phyloP scores from a whole-genome alignment of 2,329 filamentous ascomycete genomes.

The Uncinocarpus reesii region DNA sequence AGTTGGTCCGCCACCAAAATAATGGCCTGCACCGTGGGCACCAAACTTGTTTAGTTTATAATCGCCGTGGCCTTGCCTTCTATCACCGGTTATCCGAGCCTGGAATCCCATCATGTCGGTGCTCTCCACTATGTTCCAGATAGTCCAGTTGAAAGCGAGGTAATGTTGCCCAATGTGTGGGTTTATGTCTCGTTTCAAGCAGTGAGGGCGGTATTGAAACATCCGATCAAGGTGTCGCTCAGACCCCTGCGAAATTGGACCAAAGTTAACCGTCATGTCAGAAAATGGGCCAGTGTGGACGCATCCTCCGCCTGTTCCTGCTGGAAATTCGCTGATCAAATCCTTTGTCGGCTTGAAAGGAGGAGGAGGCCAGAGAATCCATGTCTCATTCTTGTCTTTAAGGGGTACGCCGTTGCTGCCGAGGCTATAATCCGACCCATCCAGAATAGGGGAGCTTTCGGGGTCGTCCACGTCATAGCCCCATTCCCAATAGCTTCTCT shows the following conservation, averaged over 20 bases:
- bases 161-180: slow-evolving; percentile 13
- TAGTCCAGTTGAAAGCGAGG: slow-evolving; percentile 13
- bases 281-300: slow-evolving; percentile 23
- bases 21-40: slow-evolving; percentile 17
- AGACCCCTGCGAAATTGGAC: slow-evolving; percentile 18
- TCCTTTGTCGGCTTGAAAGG: slow-evolving; percentile 27
- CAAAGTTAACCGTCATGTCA: slow-evolving; percentile 32
- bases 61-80: slow-evolving; percentile 10
- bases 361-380: slow-evolving; percentile 4
- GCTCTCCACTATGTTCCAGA: slow-evolving; percentile 15
- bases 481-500: slow-evolving; percentile 26
- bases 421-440: slow-evolving; percentile 25
- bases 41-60: slow-evolving; percentile 13
- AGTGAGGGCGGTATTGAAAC: slow-evolving; percentile 30
- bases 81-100: slow-evolving; percentile 10
- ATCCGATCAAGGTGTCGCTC: slow-evolving; percentile 3
- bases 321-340: slow-evolving; percentile 6
- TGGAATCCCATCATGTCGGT: slow-evolving; percentile 15
- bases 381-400: slow-evolving; percentile 3
- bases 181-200: slow-evolving; percentile 33
- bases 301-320: slow-evolving; percentile 24
- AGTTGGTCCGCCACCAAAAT: slow-evolving; percentile 14
- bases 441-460: slow-evolving; percentile 19
- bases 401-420: slow-evolving; percentile 22
- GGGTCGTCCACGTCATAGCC: slow-evolving; percentile 19